phyloP scores from a whole-genome alignment of 2,329 filamentous ascomycete genomes.

The Daldinia sp. region DNA sequence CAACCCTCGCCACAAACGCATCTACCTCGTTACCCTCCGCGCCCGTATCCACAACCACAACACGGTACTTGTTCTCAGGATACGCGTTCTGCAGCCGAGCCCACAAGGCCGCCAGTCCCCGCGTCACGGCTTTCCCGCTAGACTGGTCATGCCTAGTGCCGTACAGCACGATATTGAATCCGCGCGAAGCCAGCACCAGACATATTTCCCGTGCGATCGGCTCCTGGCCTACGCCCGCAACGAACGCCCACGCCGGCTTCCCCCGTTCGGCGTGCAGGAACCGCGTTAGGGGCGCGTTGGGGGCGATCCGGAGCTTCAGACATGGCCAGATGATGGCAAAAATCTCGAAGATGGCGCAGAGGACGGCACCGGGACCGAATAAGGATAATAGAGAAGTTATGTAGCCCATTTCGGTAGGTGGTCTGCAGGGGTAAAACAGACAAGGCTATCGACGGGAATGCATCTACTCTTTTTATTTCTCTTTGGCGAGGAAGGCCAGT shows the following conservation, averaged over 20 bases:
- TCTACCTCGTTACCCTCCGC: not conserved
- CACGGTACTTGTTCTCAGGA: constrained; percentile 49
- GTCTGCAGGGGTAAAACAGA: not conserved
- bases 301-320: constrained; percentile 18
- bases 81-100: constrained; percentile 48
- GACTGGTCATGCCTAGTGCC: constrained; percentile 51
- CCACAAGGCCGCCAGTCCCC: constrained; percentile 53
- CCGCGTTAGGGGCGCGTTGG: constrained; percentile 18
- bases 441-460: not conserved
- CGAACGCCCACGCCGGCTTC: constrained; percentile 51
- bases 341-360: constrained; percentile 28
- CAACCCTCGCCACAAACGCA: constrained; percentile 39
- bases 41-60: constrained; percentile 53
- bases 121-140: not conserved
- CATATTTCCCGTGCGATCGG: constrained; percentile 61
- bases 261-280: constrained; percentile 37
- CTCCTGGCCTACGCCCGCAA: constrained; percentile 60
- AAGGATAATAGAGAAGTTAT: constrained; percentile 20
- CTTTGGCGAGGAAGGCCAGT: not conserved
- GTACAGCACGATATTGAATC: constrained; percentile 65
- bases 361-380: constrained; percentile 28
- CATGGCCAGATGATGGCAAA: constrained; percentile 31
- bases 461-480: not conserved
- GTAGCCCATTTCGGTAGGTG: constrained; percentile 5
- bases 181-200: constrained; percentile 56